Evolutionary conservation across 495 filamentous ascomycete genomes (phyloP).

Genomic region (Sphaerosporella brunnea): DNA sequence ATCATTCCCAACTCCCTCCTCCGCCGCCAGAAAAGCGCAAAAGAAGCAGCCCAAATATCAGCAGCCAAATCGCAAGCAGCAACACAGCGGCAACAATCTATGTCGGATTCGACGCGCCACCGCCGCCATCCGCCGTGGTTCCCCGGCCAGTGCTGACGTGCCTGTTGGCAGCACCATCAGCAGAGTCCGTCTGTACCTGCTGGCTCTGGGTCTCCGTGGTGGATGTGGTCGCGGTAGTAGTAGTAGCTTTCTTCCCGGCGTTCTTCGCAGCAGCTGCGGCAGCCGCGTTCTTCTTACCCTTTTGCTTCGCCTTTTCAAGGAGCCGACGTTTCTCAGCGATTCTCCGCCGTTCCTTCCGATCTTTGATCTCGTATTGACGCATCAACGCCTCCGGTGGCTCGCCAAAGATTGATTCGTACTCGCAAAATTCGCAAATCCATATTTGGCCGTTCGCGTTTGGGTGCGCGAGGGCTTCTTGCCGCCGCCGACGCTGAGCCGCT

Average conservation of each 20-base stretch:
- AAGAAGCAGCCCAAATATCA: no score
- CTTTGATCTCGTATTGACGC: conserved; percentile 84
- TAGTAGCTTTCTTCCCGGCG: conserved; percentile 36
- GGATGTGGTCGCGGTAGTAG: conserved; percentile 19
- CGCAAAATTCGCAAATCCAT: conserved; percentile 90
- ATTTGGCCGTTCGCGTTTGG: conserved; percentile 53
- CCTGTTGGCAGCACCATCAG: conserved; percentile 16
- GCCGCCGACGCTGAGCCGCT: conserved; percentile 42
- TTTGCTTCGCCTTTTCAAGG: conserved; percentile 88
- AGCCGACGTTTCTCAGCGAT: conserved; percentile 67
- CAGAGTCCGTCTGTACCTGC: conserved; percentile 25
- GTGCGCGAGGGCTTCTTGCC: conserved; percentile 55
- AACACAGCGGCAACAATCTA: no score
- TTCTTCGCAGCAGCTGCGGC: no score
- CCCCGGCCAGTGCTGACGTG: conserved; percentile 23
- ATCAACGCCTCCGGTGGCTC: conserved; percentile 66
- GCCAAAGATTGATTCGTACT: conserved; percentile 77
- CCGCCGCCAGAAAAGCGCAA: no score
- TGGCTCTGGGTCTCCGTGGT: conserved; percentile 24
- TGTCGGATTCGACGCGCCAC: no score
- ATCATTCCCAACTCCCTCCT: no score
- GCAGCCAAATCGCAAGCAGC: no score
- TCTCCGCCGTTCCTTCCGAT: conserved; percentile 63
- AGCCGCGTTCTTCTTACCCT: conserved; percentile 54
- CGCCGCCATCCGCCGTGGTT: conserved; percentile 5